Conservation (phyloP, 2,329 filamentous ascomycete species). For the Clarireedia sp. region DNA sequence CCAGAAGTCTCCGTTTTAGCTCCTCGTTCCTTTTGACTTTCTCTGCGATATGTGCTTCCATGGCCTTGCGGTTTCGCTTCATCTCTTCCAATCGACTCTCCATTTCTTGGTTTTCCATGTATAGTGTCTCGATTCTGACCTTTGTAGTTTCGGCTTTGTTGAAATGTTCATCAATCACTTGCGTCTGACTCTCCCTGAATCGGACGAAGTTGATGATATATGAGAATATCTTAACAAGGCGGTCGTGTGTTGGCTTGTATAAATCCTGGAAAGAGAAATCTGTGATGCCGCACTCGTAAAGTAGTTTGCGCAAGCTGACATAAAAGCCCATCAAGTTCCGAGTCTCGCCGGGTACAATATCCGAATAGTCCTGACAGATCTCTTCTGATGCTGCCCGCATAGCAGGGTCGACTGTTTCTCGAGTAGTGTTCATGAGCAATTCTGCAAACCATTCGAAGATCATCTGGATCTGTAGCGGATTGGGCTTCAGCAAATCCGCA, state of each 20-base stretch:
- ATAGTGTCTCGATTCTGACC: constrained; percentile 76
- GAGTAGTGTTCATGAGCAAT: constrained; percentile 84
- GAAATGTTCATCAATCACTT: constrained; percentile 85
- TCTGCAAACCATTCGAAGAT: constrained; percentile 98
- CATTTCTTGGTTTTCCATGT: constrained; percentile 79
- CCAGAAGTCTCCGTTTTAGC: constrained; percentile 71
- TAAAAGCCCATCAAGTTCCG: constrained; percentile 96
- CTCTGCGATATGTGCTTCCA: constrained; percentile 74
- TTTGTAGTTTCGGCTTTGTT: constrained; percentile 85
- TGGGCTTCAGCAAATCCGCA: constrained; percentile 85
- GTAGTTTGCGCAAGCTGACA: constrained; percentile 67
- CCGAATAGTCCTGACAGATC: constrained; percentile 72
- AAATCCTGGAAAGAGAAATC: constrained; percentile 93
- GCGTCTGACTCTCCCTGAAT: constrained; percentile 87
- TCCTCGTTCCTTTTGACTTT: constrained; percentile 83
- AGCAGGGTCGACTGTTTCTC: constrained; percentile 86
- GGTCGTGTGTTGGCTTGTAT: constrained; percentile 81
- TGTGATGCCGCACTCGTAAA: constrained; percentile 81
- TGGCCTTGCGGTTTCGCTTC: constrained; percentile 68
- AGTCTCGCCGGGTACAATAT: constrained; percentile 79
- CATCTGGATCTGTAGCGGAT: constrained; percentile 89
- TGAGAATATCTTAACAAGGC: constrained; percentile 89
- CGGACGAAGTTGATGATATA: constrained; percentile 99
- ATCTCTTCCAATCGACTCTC: constrained; percentile 74
- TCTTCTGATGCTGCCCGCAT: constrained; percentile 91